Conservation (phyloP, 1,284 basidiomycete species). For the Cutaneotrichosporon mucoides region DNA sequence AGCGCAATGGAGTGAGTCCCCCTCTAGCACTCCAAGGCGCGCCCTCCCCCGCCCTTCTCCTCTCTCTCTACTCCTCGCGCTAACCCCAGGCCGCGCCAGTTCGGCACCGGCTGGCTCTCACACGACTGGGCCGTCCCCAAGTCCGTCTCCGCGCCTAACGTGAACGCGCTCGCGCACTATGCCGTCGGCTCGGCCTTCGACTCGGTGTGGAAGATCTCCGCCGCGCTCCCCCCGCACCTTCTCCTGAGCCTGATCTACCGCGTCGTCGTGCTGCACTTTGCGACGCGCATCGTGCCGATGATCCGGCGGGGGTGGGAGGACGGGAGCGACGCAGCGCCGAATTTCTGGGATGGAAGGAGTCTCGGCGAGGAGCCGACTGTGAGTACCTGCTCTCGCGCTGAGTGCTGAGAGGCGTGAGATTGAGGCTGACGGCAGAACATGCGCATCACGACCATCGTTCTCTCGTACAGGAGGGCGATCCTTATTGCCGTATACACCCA, state of each 20-base stretch:
- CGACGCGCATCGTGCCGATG: conserved; percentile 71
- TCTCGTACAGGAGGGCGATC: conserved; percentile 48
- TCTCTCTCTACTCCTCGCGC: too few species aligned
- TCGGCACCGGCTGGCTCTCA: conserved; percentile 41
- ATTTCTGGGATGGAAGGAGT: conserved; percentile 46
- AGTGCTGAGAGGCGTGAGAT: too few species aligned
- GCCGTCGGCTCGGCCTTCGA: conserved; percentile 31
- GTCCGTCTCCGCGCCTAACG: conserved; percentile 12
- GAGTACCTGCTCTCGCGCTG: conserved; percentile 11
- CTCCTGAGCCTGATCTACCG: conserved; percentile 77
- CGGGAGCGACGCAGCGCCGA: conserved; percentile 22
- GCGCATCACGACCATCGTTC: conserved; percentile 46
- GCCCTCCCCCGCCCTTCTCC: too few species aligned
- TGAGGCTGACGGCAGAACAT: conserved; percentile 30
- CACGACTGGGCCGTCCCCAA: conserved; percentile 22
- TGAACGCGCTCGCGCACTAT: conserved; percentile 26
- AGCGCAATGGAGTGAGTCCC: conserved; percentile 44
- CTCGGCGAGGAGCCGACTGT: conserved; percentile 46
- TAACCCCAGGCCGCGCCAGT: conserved; percentile 36
- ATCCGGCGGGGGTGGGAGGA: conserved; percentile 57
- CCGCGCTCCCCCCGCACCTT: conserved; percentile 45
- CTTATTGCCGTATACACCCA: conserved; percentile 51
- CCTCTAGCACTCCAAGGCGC: too few species aligned
- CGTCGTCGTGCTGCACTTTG: conserved; percentile 74
- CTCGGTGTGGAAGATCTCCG: conserved; percentile 29